phyloP scores from a whole-genome alignment of 495 filamentous ascomycete species.

The Jackrogersella minutella region DNA sequence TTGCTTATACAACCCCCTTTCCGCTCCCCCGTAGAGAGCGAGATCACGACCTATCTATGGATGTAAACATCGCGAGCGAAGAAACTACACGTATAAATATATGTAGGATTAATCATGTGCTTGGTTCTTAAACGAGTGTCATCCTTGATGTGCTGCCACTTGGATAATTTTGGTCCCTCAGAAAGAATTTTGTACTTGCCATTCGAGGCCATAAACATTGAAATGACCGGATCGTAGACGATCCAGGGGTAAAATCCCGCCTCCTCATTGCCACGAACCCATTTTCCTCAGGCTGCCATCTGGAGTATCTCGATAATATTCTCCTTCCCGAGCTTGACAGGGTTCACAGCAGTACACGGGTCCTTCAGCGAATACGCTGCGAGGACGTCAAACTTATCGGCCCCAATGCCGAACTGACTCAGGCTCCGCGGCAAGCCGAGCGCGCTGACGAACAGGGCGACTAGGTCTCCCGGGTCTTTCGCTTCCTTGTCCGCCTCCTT shows the following conservation, averaged over 20 bases:
- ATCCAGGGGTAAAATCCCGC: neutral
- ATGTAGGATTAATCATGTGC: neutral
- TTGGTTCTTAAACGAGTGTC: neutral
- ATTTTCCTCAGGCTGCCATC: conserved; percentile 33
- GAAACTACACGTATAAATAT: too few relatives aligned
- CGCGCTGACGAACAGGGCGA: conserved; percentile 44
- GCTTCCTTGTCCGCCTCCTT: conserved; percentile 47
- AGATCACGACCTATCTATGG: too few relatives aligned
- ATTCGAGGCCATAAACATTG: too few relatives aligned
- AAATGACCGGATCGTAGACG: neutral
- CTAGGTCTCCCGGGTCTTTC: conserved; percentile 44
- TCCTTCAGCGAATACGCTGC: conserved; percentile 48
- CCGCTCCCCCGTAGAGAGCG: too few relatives aligned
- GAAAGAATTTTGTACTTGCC: too few relatives aligned
- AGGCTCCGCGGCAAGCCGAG: conserved; percentile 46
- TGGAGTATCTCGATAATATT: conserved; percentile 49
- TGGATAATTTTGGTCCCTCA: too few relatives aligned
- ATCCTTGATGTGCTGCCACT: too few relatives aligned
- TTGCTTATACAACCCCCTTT: too few relatives aligned
- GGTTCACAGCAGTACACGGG: conserved; percentile 49
- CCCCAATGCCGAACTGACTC: conserved; percentile 46
- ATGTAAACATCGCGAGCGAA: too few relatives aligned
- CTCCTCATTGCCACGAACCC: neutral
- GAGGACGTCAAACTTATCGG: conserved; percentile 45
- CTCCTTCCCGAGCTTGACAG: conserved; percentile 45